Conservation (phyloP, 2,329 filamentous ascomycete species). For the Trichoderma aggressivum region DNA sequence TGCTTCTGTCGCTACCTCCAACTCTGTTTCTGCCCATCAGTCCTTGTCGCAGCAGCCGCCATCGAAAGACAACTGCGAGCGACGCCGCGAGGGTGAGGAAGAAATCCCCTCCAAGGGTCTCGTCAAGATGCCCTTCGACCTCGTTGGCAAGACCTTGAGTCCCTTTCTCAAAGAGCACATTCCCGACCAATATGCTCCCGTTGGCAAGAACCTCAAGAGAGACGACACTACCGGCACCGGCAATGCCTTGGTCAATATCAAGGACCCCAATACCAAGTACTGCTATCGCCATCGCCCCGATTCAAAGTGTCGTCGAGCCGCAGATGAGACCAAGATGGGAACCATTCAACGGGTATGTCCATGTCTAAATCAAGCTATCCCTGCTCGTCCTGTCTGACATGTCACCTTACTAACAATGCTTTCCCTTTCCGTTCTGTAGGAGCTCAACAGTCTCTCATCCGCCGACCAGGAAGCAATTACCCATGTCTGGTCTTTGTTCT, state of each 20-base stretch:
- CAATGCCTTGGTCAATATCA: constrained; percentile 34
- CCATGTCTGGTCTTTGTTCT: constrained; percentile 97
- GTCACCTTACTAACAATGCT: constrained; percentile 8
- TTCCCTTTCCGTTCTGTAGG: constrained; percentile 43
- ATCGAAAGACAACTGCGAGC: constrained; percentile 48
- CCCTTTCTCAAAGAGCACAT: constrained; percentile 92
- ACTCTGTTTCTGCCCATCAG: not conserved
- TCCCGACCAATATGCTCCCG: constrained; percentile 79
- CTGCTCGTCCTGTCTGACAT: not conserved
- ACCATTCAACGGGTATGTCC: constrained; percentile 80
- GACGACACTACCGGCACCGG: constrained; percentile 22
- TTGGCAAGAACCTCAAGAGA: constrained; percentile 54
- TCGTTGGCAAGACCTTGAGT: constrained; percentile 74
- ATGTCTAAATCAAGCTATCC: constrained; percentile 34
- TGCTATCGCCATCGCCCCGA: constrained; percentile 95
- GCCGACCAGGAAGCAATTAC: constrained; percentile 93
- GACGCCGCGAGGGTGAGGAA: constrained; percentile 48
- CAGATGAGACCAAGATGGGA: constrained; percentile 95
- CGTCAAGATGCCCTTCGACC: constrained; percentile 58
- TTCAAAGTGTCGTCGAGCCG: constrained; percentile 86
- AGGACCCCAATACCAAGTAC: constrained; percentile 76
- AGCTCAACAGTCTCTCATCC: constrained; percentile 76
- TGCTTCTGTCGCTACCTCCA: not conserved
- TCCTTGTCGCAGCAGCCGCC: constrained; percentile 26
- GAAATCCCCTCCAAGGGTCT: constrained; percentile 42